phyloP scores from a whole-genome alignment of 495 filamentous ascomycete species.

The Podospora appendiculata region DNA sequence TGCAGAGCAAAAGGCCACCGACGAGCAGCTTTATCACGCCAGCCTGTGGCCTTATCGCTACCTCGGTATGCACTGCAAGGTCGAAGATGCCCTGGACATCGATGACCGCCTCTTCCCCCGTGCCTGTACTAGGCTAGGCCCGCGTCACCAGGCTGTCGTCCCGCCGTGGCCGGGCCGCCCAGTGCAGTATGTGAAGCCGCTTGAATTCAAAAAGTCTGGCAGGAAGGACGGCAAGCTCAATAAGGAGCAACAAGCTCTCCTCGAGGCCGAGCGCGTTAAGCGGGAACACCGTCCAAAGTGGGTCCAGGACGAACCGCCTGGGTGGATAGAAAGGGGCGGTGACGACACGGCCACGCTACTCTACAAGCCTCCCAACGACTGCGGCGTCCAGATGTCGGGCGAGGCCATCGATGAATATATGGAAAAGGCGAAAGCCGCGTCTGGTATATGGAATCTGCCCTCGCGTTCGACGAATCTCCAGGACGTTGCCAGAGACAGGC shows the following conservation, averaged over 20 bases:
- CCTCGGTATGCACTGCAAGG: slow-evolving; percentile 87
- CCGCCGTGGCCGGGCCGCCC: slow-evolving; percentile 74
- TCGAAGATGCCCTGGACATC: slow-evolving; percentile 94
- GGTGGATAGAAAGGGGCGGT: slow-evolving; percentile 78
- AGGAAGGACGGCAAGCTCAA: slow-evolving; percentile 62
- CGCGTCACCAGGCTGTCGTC: slow-evolving; percentile 86
- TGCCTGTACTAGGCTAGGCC: slow-evolving; percentile 85
- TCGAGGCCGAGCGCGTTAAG: slow-evolving; percentile 71
- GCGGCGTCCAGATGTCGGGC: slow-evolving; percentile 38
- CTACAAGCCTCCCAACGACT: slow-evolving; percentile 52
- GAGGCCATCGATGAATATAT: slow-evolving; percentile 65
- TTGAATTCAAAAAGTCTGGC: slow-evolving; percentile 67
- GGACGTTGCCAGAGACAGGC: slow-evolving; percentile 71
- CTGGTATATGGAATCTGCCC: slow-evolving; percentile 55
- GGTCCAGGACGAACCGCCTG: slow-evolving; percentile 83
- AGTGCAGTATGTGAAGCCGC: slow-evolving; percentile 81
- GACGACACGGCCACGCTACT: slow-evolving; percentile 53
- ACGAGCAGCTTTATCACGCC: slow-evolving; percentile 85
- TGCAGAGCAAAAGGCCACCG: slow-evolving; percentile 63
- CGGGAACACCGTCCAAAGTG: slow-evolving; percentile 80
- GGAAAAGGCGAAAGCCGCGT: slow-evolving; percentile 52
- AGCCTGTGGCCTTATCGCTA: slow-evolving; percentile 96
- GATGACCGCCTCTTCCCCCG: slow-evolving; percentile 97
- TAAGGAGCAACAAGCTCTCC: slow-evolving; percentile 68
- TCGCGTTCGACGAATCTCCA: slow-evolving; percentile 75